Percentiles rank a stretch among this genome's conserved stretches.
phyloP scores from a whole-genome alignment of 305 asterid species.

The Withania somnifera region DNA sequence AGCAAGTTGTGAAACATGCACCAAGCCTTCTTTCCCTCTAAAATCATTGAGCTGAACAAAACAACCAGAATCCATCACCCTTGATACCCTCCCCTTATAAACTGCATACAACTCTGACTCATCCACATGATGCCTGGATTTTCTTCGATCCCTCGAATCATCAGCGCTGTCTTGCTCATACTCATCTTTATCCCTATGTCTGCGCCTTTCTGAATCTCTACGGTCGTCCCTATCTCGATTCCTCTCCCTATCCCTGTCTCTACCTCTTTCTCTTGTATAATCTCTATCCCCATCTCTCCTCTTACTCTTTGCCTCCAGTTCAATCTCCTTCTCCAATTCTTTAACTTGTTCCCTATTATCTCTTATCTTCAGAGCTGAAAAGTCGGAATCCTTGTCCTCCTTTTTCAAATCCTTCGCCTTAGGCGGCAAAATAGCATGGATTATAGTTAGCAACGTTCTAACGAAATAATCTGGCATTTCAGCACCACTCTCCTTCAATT shows the following conservation, averaged over 20 bases:
- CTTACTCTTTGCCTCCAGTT: constrained; percentile 23
- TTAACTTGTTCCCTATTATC: constrained; percentile 65
- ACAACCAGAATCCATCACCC: constrained; percentile 93
- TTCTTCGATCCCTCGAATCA: constrained; percentile 25
- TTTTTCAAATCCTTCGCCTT: constrained; percentile 17
- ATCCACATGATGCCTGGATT: constrained; percentile 31
- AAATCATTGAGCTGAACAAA: constrained; percentile 70
- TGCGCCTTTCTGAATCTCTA: constrained; percentile 17
- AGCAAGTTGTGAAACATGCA: constrained; percentile 88
- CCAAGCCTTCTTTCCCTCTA: constrained; percentile 78
- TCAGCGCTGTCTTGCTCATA: constrained; percentile 8
- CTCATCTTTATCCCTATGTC: constrained; percentile 17
- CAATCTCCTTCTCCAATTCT: constrained; percentile 67
- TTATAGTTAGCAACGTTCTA: constrained; percentile 60
- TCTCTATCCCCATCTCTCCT: constrained; percentile 10
- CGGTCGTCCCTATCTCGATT: constrained; percentile 15
- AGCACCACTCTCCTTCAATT: constrained; percentile 59
- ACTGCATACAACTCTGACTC: constrained; percentile 66
- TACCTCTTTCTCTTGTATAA: constrained; percentile 8
- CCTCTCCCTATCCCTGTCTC: constrained; percentile 20
- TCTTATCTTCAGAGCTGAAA: constrained; percentile 47
- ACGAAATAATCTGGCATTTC: constrained; percentile 91
- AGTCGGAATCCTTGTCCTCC: constrained; percentile 21
- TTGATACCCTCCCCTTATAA: constrained; percentile 73
- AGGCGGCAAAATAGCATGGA: constrained; percentile 64